Evolutionary conservation across 169 alveolate species (phyloP).

Genomic region (Prorocentrum cordatum): DNA sequence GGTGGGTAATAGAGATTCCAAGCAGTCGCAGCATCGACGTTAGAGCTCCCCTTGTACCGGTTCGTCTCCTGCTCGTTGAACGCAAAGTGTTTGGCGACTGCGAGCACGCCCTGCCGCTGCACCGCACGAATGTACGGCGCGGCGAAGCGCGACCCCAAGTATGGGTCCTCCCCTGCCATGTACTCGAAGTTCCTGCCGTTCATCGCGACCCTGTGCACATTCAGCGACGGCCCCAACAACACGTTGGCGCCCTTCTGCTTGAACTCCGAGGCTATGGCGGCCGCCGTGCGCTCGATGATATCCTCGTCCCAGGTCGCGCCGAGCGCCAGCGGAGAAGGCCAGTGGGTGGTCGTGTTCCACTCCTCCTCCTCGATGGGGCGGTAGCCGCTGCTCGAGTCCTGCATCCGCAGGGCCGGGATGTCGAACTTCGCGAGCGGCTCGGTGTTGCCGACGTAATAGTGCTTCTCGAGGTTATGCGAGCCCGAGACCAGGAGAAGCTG

Average conservation of each 20-base stretch:
- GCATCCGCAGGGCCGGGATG: too few species aligned
- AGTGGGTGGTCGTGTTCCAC: too few species aligned
- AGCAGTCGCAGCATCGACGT: neutral
- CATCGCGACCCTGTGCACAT: constrained; percentile 31
- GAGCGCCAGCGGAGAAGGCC: constrained; percentile 48
- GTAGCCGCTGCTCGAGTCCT: too few species aligned
- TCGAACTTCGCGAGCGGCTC: too few species aligned
- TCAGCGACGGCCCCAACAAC: constrained; percentile 32
- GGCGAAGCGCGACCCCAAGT: constrained; percentile 4
- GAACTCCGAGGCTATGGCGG: constrained; percentile 26
- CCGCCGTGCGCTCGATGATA: neutral
- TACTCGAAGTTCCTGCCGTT: constrained; percentile 48
- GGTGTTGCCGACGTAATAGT: too few species aligned
- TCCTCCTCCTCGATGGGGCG: too few species aligned
- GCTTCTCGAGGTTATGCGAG: too few species aligned
- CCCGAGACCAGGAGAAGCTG: too few species aligned
- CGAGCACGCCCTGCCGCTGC: constrained; percentile 16
- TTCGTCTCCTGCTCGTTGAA: constrained; percentile 22
- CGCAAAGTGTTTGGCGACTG: constrained; percentile 42
- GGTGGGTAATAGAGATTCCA: neutral
- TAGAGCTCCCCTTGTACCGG: neutral
- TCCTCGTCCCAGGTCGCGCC: constrained; percentile 46
- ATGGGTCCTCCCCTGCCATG: constrained; percentile 13
- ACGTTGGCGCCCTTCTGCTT: constrained; percentile 15
- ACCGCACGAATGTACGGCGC: constrained; percentile 14